Evolutionary conservation across 2,329 filamentous ascomycete genomes (phyloP), one percentile per base, ranked within the genome.

Genomic region (Colletotrichum lindemuthianum): DNA sequence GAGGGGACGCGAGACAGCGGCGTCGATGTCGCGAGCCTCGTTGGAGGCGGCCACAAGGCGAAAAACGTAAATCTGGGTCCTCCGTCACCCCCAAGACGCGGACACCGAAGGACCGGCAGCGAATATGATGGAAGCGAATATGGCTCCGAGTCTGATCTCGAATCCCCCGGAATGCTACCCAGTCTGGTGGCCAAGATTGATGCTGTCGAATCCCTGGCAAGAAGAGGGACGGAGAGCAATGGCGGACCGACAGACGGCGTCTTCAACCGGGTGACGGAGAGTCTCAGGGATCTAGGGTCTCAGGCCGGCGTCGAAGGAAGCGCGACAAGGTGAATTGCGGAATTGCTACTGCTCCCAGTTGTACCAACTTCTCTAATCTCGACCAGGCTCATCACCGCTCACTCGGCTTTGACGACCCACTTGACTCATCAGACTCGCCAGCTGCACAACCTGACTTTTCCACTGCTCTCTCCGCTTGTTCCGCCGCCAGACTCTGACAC

Each of bases 71-170:
- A 76, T 51, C 75, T 86, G 6, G 78, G 74, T 44, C 69, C 86
- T 63, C 83, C 83, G 8, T 78, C 79, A 5, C 74, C 78, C 7
- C 76, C 76, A 39, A 76, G 75, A 49, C 78, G 79, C 33, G 77
- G 77, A 2, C 86, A 88, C 69, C 82, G 82, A 63, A 82, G 85
- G 65, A 78, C 77, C 66, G 80, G 77, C 52, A 88, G 84, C 76
- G 82, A 86, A 44, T 92, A 92, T 72, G 90, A 92, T 71, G 90
- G 90, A 8, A 91, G 88, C 69, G 89, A 92, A 73, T 92, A 91
- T 72, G 90, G 90, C 6, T 90, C 87, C 1, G 89, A 91, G 68
- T 89, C 88, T 3, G 90, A 92, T 72, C 78, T 92, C 15, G 90
- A 92, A 39, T 83, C 85, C 10, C 81, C 88, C n/a, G 88, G 88